phyloP scores from a whole-genome alignment of 208 protist species.

The Porcisia hertigi region DNA sequence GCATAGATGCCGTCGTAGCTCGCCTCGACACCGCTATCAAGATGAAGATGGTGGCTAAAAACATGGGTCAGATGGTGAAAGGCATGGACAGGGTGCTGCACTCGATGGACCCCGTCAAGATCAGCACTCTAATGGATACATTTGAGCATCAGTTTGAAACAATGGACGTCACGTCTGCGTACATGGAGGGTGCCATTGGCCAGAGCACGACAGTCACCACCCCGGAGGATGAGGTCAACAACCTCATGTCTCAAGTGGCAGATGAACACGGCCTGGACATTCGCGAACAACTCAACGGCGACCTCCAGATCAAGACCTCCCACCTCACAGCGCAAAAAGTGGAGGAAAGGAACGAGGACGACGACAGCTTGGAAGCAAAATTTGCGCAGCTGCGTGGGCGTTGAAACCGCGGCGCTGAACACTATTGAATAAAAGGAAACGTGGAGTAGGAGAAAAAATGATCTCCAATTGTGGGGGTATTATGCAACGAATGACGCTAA shows the following conservation, averaged over 20 bases:
- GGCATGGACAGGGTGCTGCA: slow-evolving; percentile 95
- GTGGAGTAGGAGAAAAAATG: not conserved
- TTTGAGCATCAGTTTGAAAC: slow-evolving; percentile 98
- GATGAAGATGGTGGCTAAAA: slow-evolving; percentile 93
- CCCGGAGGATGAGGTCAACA: slow-evolving; percentile 92
- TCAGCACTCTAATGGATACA: slow-evolving; percentile 95
- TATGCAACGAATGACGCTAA: not conserved
- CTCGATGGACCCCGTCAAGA: slow-evolving; percentile 93
- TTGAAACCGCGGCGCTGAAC: slow-evolving; percentile 17
- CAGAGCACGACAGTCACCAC: slow-evolving; percentile 88
- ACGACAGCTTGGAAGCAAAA: slow-evolving; percentile 67
- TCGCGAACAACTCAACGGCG: slow-evolving; percentile 60
- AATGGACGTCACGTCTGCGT: slow-evolving; percentile 93
- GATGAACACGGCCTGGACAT: slow-evolving; percentile 95
- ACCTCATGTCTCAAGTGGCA: slow-evolving; percentile 94
- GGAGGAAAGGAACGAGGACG: slow-evolving; percentile 27
- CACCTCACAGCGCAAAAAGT: slow-evolving; percentile 15
- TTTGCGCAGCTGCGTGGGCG: slow-evolving; percentile 71
- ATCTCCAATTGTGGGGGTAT: not conserved
- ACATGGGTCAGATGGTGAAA: slow-evolving; percentile 95
- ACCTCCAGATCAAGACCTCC: slow-evolving; percentile 50
- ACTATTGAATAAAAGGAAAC: not conserved
- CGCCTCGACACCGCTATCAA: slow-evolving; percentile 95
- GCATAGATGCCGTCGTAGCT: slow-evolving; percentile 96
- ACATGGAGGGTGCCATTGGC: slow-evolving; percentile 95